Evolutionary conservation across 495 filamentous ascomycete species (phyloP), one percentile per base, ranked within the genome.

Genomic region (Sphaerosporella brunnea): DNA sequence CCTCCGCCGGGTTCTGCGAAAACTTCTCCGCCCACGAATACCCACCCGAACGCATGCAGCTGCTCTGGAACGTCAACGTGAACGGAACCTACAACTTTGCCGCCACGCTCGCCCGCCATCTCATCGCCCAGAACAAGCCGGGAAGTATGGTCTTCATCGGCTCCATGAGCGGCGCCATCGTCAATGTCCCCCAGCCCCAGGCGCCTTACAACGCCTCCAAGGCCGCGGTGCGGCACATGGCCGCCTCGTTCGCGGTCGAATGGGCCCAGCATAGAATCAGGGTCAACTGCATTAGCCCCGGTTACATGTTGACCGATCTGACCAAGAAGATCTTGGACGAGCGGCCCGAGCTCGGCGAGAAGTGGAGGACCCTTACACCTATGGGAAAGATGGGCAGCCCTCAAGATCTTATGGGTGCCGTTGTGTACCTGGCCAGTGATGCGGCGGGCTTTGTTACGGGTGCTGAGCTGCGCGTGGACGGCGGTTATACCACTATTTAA

Each of bases 121-220:
- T 97, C 50, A 88, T 94, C 77, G 77, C 76, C 54, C 75, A 83
- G 51, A 74, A 84, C 53, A 68, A 70, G 13, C 69, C 73, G 2
- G 88, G 90, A 3, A 87, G 79, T 65, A 84, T 96, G 63, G 81
- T 95, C 50, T 83, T 94, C 68, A 93, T 95, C 54, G 86, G 85
- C 13, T 85, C 79, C 71, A 95, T 97, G 90, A 84, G 78, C 25
- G 87, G 85, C 35, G 64, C 77, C 28, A 84, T 95, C 53, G 87
- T 95, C 59, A 95, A 95, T 51, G 77, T 95, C 4, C 88, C 88
- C 2, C 88, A 97, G 63, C 85, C 85, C 4, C 88, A 95, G 62
- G 54, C 51, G 16, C 85, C 87, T 0, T 93, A 94, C 62, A 93
- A 93, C 58, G 83, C 78, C 1, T 72, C 84, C 47, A 94, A 94